A percentile compares a stretch with the other conserved stretches of the same genome.
Conservation (phyloP, 2,329 filamentous ascomycete genomes). For the Colletotrichum gloeosporioides region DNA sequence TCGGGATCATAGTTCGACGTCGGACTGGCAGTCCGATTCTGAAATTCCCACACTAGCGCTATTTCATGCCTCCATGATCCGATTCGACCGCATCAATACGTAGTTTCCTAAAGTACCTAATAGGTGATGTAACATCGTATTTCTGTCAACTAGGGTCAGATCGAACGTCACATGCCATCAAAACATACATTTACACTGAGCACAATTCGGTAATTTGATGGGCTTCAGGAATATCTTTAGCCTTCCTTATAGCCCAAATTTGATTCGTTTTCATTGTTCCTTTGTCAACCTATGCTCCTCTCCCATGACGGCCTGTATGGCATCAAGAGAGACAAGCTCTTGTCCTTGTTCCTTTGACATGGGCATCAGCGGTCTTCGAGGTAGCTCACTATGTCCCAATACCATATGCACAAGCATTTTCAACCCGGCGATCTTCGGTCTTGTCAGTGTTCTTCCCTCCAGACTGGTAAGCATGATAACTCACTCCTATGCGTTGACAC, state of each 20-base stretch:
- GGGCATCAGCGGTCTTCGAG: background rate
- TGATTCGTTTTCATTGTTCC: background rate
- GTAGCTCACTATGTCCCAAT: background rate
- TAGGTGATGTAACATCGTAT: background rate
- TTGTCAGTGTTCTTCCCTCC: background rate
- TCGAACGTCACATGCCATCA: background rate
- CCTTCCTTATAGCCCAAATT: rapidly evolving
- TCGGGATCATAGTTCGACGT: background rate
- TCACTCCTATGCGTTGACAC: background rate
- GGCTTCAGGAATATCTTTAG: background rate
- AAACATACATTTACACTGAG: background rate
- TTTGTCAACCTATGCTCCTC: background rate
- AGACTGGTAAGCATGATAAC: rapidly evolving
- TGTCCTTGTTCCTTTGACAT: background rate
- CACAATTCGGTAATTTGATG: background rate
- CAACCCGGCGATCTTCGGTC: background rate
- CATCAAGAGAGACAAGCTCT: background rate
- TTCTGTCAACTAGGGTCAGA: background rate
- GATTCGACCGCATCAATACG: background rate
- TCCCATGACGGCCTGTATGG: background rate
- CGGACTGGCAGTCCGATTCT: background rate
- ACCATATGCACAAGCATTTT: background rate
- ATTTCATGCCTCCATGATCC: background rate
- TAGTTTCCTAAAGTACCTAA: no score
- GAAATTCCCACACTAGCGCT: background rate